Conservation (phyloP, 2,329 filamentous ascomycete genomes). For the Cytospora piceicola region DNA sequence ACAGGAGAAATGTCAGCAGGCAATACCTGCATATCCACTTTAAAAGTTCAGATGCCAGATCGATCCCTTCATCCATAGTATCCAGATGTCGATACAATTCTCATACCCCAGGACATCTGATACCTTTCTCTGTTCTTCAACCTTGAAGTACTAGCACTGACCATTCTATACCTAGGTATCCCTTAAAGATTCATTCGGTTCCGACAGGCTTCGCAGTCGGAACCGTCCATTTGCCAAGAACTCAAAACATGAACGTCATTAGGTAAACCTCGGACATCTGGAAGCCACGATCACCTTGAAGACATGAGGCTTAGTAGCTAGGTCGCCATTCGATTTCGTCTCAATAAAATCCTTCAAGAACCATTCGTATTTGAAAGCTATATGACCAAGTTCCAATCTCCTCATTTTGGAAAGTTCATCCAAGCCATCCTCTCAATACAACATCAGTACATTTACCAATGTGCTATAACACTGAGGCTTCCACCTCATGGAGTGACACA, state of each 20-base stretch:
- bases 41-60: too few species aligned
- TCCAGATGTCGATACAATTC: too few species aligned
- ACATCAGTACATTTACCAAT: background rate
- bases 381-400: background rate
- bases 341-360: background rate
- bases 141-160: too few species aligned
- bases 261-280: background rate
- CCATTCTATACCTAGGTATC: too few species aligned
- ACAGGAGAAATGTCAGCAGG: too few species aligned
- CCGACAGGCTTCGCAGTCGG: too few species aligned
- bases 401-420: background rate
- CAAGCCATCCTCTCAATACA: background rate
- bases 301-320: background rate
- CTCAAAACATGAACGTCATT: background rate
- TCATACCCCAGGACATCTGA: too few species aligned
- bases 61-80: too few species aligned
- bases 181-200: too few species aligned
- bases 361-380: background rate
- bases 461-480: background rate
- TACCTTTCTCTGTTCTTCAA: too few species aligned
- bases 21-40: too few species aligned
- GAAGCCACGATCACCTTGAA: background rate
- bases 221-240: background rate
- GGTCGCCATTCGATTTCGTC: background rate
- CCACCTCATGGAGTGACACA: background rate